phyloP scores from a whole-genome alignment of 192 early-diverging fungal species.

The Entomortierella beljakovae region DNA sequence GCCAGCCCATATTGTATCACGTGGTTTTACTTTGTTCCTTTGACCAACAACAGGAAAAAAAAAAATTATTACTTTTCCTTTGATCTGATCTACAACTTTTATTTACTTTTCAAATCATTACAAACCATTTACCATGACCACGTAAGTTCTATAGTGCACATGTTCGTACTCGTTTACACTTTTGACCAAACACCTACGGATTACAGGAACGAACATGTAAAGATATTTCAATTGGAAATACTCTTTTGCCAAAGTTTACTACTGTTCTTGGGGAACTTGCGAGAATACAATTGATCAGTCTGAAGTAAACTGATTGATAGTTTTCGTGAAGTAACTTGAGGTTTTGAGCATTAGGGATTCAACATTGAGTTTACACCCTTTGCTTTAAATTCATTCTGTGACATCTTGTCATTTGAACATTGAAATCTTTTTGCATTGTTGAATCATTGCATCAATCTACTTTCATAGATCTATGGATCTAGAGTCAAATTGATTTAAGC shows the following conservation, averaged over 20 bases:
- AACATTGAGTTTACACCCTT: slow-evolving; percentile 30
- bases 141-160: slow-evolving; percentile 5
- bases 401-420: slow-evolving; percentile 16
- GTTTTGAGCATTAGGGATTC: slow-evolving; percentile 45
- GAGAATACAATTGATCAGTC: neutral
- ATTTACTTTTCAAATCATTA: no score
- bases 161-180: neutral
- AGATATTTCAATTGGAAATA: neutral
- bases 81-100: no score
- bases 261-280: slow-evolving; percentile 1
- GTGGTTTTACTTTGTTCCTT: no score
- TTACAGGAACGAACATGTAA: slow-evolving; percentile 7
- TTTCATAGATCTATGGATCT: neutral
- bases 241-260: neutral
- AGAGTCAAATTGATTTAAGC: neutral
- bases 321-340: slow-evolving; percentile 46
- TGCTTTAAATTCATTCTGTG: slow-evolving; percentile 55
- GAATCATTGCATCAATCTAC: neutral
- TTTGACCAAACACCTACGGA: slow-evolving; percentile 7
- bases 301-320: no score
- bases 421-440: neutral
- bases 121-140: slow-evolving; percentile 9
- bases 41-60: no score
- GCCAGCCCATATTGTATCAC: no score
- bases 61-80: no score